Evolutionary conservation across 1,284 basidiomycete species (phyloP).

Genomic region (Cryptococcus sp.): DNA sequence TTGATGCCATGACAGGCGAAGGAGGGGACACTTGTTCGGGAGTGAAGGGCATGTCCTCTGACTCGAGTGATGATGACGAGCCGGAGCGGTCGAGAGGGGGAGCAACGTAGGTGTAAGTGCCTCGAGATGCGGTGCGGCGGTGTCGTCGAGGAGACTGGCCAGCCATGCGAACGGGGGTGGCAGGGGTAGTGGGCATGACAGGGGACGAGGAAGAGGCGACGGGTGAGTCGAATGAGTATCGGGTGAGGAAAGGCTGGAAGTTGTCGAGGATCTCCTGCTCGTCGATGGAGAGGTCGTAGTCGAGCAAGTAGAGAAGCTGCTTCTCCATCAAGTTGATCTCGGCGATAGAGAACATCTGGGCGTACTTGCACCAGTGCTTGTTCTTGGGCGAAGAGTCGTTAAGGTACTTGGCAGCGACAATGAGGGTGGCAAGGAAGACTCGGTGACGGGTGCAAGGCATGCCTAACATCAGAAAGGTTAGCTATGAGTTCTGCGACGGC

Average conservation of each 20-base stretch:
- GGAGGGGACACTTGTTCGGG: conserved; percentile 31
- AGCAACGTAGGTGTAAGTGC: conserved; percentile 32
- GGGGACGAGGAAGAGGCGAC: conserved; percentile 30
- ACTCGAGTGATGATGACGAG: conserved; percentile 52
- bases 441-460: conserved; percentile 87
- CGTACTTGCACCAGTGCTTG: conserved; percentile 83
- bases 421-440: conserved; percentile 92
- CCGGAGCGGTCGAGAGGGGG: conserved; percentile 53
- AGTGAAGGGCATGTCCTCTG: conserved; percentile 43
- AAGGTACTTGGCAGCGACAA: conserved; percentile 95
- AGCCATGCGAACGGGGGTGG: conserved; percentile 35
- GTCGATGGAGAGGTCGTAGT: conserved; percentile 83
- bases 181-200: conserved; percentile 37
- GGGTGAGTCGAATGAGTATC: conserved; percentile 44
- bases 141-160: conserved; percentile 20
- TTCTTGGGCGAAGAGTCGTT: conserved; percentile 97
- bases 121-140: conserved; percentile 31
- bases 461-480: conserved; percentile 20
- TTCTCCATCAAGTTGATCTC: conserved; percentile 94
- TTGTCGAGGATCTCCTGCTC: conserved; percentile 70
- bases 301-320: conserved; percentile 83
- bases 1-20: conserved; percentile 13
- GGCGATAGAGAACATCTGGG: conserved; percentile 64
- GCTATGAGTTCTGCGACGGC: conserved; percentile 18
- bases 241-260: conserved; percentile 31